These are phyloP conservation scores for Dactylella cylindrospora DNA, from an alignment of 2,329 filamentous ascomycete species.

Conservation along the genomic window DNA sequence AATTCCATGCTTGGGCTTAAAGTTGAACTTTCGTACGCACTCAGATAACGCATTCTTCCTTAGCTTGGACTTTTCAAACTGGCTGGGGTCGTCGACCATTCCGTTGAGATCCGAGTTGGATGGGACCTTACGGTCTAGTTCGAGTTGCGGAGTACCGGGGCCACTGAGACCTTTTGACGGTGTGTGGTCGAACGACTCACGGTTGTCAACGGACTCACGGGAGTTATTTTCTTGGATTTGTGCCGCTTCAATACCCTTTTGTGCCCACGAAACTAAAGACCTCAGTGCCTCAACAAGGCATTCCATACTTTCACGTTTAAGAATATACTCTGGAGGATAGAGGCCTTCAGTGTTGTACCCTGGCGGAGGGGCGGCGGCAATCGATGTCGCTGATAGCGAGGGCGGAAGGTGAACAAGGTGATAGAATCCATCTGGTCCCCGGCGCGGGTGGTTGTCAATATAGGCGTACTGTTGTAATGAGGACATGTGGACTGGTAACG, in stretches of 20 bases:
- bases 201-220: constrained; percentile 56
- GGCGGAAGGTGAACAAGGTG: constrained; percentile 75
- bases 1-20: constrained; percentile 92
- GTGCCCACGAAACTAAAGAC: constrained; percentile 89
- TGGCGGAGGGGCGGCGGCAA: constrained; percentile 58
- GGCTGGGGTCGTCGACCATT: constrained; percentile 83
- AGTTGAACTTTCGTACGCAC: constrained; percentile 90
- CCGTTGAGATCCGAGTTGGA: constrained; percentile 43
- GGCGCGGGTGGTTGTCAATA: constrained; percentile 65
- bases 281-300: constrained; percentile 83
- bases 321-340: constrained; percentile 82
- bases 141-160: constrained; percentile 63
- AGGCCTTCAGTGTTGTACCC: constrained; percentile 62
- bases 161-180: constrained; percentile 58
- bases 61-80: constrained; percentile 93
- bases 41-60: constrained; percentile 89
- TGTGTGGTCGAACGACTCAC: constrained; percentile 74
- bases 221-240: constrained; percentile 53
- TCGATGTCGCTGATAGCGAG: constrained; percentile 76
- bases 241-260: constrained; percentile 51
- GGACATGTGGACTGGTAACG: constrained; percentile 72
- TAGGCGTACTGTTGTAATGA: constrained; percentile 80
- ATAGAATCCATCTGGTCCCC: constrained; percentile 79
- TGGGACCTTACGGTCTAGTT: constrained; percentile 45
- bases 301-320: constrained; percentile 87